Evolutionary conservation across 805 yeast species (phyloP).

Genomic region (Tetrapisispora phaffii): DNA sequence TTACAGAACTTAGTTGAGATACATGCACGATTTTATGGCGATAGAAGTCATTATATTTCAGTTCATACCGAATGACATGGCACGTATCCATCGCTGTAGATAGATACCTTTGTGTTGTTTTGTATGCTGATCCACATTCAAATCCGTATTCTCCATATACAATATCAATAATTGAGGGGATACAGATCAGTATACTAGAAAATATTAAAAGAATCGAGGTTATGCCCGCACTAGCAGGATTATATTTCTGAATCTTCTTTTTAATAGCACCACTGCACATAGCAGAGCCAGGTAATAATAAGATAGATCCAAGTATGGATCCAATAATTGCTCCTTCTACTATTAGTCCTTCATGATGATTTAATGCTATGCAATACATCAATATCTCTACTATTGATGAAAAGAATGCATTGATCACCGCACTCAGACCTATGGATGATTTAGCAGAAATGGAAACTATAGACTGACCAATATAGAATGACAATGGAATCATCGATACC

Average conservation of each 20-base stretch:
- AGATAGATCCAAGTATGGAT: conserved; percentile 82
- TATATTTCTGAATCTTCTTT: conserved; percentile 87
- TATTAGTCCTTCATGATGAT: conserved; percentile 72
- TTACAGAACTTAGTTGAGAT: conserved; percentile 65
- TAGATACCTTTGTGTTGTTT: neutral
- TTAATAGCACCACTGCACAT: conserved; percentile 96
- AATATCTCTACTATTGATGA: conserved; percentile 92
- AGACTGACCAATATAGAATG: conserved; percentile 96
- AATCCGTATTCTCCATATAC: conserved; percentile 52
- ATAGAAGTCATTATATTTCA: conserved; percentile 60
- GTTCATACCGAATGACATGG: conserved; percentile 49
- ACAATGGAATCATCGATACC: conserved; percentile 81
- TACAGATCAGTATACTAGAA: conserved; percentile 81
- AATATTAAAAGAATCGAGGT: conserved; percentile 89
- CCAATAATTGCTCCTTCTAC: conserved; percentile 97
- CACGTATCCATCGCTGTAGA: conserved; percentile 36
- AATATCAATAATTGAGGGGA: conserved; percentile 83
- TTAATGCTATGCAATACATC: conserved; percentile 81
- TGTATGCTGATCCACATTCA: neutral
- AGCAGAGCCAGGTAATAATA: conserved; percentile 83
- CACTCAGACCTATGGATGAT: conserved; percentile 97
- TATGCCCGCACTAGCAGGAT: conserved; percentile 94
- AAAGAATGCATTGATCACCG: conserved; percentile 94
- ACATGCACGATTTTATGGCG: conserved; percentile 67
- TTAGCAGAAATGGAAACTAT: conserved; percentile 97